Percentiles rank a stretch among this genome's conserved stretches.
phyloP scores from a whole-genome alignment of 1,284 basidiomycete species.

The Ceratobasidium sp. region DNA sequence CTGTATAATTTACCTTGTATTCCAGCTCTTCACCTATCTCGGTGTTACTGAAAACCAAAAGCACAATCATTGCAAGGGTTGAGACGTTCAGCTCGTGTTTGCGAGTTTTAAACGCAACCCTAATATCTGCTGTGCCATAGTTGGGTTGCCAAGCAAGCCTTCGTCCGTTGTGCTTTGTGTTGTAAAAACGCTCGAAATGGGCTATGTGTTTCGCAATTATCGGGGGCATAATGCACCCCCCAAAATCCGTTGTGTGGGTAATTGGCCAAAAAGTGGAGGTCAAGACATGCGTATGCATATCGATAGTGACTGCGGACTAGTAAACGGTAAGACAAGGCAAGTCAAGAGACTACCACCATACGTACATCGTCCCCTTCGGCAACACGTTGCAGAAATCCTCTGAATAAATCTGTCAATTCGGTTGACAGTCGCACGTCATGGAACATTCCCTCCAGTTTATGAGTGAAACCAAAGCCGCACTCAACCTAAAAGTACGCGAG shows the following conservation, averaged over 20 bases:
- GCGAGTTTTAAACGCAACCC: conserved; percentile 78
- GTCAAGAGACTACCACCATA: conserved; percentile 51
- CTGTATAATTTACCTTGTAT: conserved; percentile 63
- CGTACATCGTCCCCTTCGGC: conserved; percentile 56
- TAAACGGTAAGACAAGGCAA: neutral
- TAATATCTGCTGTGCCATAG: conserved; percentile 91
- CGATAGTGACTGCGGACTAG: conserved; percentile 60
- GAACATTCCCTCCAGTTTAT: conserved; percentile 99
- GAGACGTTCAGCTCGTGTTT: conserved; percentile 93
- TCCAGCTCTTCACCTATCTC: conserved; percentile 71
- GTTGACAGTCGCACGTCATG: conserved; percentile 92
- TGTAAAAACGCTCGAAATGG: conserved; percentile 90
- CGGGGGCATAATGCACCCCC: conserved; percentile 65
- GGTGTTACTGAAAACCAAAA: conserved; percentile 85
- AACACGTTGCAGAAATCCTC: conserved; percentile 67
- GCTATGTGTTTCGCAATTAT: conserved; percentile 68
- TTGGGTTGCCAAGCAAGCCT: conserved; percentile 93
- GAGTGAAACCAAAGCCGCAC: conserved; percentile 96
- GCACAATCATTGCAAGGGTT: conserved; percentile 87
- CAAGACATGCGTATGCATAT: conserved; percentile 84
- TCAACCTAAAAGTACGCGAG: conserved; percentile 60
- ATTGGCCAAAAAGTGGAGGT: conserved; percentile 94
- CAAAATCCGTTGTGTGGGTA: conserved; percentile 52
- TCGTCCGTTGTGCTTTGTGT: conserved; percentile 86
- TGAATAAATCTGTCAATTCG: conserved; percentile 67